Base-by-base conservation (phyloP, 257 asterid species). In the Rhazya stricta region DNA sequence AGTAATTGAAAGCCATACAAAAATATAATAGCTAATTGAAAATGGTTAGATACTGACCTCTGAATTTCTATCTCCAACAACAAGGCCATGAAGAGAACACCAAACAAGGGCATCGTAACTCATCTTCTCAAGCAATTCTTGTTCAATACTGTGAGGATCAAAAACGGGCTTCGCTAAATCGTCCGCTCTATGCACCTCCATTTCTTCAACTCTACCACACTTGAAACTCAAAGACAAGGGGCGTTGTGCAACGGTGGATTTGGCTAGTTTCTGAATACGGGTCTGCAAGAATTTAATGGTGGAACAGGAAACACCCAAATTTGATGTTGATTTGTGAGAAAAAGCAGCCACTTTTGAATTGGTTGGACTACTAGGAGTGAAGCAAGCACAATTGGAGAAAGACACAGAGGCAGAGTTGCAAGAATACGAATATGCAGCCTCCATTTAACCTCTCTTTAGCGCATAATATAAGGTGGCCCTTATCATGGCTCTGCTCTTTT, bases 21-120 rank as follows among this genome's bases (percentile, higher is more conserved):
- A 25, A 29, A 29, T 13, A 29, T 13, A 51, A 42, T 34, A n/a
- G 43, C 41, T 15, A 41, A 34, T 6, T 63, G 34, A 63, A 34
- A 32, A 6, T 7, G 5, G 0, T 63, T 7, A 36, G 13, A 7
- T 18, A 71, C 23, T 77, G 73, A 94, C 99, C 99, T 87, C 81
- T 3, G 93, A 89, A 75, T 84, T 84, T 74, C 89, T 83, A 77
- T 91, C 97, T 48, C 99, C 99, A 73, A 92, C 96, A 81, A 95
- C 66, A 81, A 94, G 97, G 25, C 99, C 99, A 56, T 81, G 89
- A 75, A 94, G 91, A 75, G 99, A 91, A 76, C 94, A 85, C 96
- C 96, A 92, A 54, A 94, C 98, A 78, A 94, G 80, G 77, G 98
- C 97, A 77, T 90, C 96, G 65, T 89, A 90, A 69, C 75, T 88